Base-by-base conservation (phyloP, 306 rosid species). In the Acacia acuminata region DNA sequence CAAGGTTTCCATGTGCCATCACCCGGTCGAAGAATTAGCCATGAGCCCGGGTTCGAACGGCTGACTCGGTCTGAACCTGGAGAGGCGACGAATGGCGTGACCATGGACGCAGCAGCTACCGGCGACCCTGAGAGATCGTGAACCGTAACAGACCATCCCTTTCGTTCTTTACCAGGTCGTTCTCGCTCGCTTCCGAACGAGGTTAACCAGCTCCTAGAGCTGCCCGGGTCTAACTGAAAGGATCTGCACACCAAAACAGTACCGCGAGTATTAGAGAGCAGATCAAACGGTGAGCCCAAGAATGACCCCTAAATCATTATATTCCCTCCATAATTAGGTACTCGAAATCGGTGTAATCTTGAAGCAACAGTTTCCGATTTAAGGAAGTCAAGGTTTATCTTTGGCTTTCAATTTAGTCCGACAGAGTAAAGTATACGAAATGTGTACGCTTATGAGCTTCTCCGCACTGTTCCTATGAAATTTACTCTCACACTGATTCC, bases 101-200 rank as follows among this genome's bases (percentile, higher is more conserved):
- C 94, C 96, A 92, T 92, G 0, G 96, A 92, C 16, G 96, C 96
- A 0, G 88, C 89, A 2, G 96, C 96, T 0, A 92, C 96, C 1
- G 96, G 96, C 0, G 96, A 92, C 24, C 96, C 96, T 14, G 96
- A 92, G 45, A 92, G 94, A 44, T 92, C 96, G 55, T 92, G 96
- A 45, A 92, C 88, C 38, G 90, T 92, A 2, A 92, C 83, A 19
- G 94, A 92, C 96, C 96, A 92, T 30, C 96, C 96, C 55, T 92
- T 92, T 1, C 96, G 84, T 64, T 92, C 96, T 43, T 90, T 92
- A 22, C 92, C 94, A 0, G 91, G 89, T 4, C 92, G 85, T 74
- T 92, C 96, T 47, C 96, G 87, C 79, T 92, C 96, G 67, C 96
- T 92, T 20, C 96, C 96, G 10, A 92, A 92, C 2, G 96, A 87